Conservation (phyloP, 1,284 basidiomycete genomes). For the Jaminaea rosea region DNA sequence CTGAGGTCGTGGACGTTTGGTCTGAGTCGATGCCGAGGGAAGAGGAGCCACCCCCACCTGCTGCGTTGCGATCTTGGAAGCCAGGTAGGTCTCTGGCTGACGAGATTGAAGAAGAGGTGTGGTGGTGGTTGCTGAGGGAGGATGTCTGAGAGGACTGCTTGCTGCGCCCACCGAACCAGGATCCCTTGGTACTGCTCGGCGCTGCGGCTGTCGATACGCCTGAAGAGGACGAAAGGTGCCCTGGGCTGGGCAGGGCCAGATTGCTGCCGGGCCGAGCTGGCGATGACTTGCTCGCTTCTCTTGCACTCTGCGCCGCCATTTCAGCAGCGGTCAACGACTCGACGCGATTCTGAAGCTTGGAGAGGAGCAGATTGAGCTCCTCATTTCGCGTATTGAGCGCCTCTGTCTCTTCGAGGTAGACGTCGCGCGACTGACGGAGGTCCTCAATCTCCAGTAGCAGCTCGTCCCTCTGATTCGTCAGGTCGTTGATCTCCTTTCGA, state of each 20-base stretch:
- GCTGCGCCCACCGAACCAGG: no score
- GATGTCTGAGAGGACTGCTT: no score
- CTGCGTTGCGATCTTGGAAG: constrained; percentile 7
- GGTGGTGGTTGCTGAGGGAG: no score
- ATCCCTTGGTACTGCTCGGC: no score
- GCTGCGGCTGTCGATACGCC: no score
- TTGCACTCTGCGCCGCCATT: no score
- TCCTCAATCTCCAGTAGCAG: constrained; percentile 75
- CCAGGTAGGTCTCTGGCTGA: constrained; percentile 18
- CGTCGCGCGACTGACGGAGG: constrained; percentile 73
- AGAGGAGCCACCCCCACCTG: neutral
- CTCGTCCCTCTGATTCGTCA: constrained; percentile 70
- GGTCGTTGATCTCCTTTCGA: constrained; percentile 70
- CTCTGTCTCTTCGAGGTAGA: constrained; percentile 81
- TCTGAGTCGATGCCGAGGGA: neutral
- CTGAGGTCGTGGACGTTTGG: neutral
- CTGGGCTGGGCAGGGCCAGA: no score
- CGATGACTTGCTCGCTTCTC: no score
- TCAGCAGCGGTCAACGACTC: no score
- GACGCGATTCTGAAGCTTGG: neutral
- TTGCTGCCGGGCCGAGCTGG: no score
- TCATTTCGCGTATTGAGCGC: constrained; percentile 84
- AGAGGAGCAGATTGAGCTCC: constrained; percentile 57
- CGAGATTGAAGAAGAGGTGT: constrained; percentile 19
- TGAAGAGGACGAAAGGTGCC: no score